Percentiles rank a stretch among this genome's conserved stretches.
These are phyloP conservation scores for Alnus glutinosa DNA, from an alignment of 306 rosid genomes.

Conservation along the genomic window DNA sequence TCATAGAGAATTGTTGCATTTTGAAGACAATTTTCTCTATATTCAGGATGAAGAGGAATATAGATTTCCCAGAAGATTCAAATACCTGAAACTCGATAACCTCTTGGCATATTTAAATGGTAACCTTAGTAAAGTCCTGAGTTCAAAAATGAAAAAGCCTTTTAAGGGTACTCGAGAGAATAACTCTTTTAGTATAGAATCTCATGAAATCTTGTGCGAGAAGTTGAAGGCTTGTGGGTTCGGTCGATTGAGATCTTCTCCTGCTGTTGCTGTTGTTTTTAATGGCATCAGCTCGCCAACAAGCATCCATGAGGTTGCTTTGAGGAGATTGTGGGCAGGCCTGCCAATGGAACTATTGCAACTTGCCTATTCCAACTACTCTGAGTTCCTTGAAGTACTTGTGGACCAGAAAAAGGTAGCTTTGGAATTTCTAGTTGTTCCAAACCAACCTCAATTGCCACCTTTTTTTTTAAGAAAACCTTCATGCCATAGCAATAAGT, in stretches of 20 bases:
- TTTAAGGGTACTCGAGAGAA: too few species aligned
- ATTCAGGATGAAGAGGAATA: slow-evolving; percentile 42
- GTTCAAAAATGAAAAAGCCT: too few species aligned
- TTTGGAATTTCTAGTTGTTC: slow-evolving; percentile 54
- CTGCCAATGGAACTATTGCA: too few species aligned
- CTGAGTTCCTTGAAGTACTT: slow-evolving; percentile 41
- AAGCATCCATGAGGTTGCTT: too few species aligned
- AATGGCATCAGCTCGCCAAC: too few species aligned
- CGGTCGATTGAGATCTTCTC: too few species aligned
- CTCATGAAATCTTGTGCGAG: too few species aligned
- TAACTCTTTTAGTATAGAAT: too few species aligned
- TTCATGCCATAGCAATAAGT: slow-evolving; percentile 42
- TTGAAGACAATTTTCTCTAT: slow-evolving; percentile 39
- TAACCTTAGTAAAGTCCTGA: too few species aligned
- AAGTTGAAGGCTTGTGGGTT: too few species aligned
- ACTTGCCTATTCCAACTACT: slow-evolving; percentile 23
- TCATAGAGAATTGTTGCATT: slow-evolving; percentile 31
- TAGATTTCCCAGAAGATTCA: slow-evolving; percentile 37
- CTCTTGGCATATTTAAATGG: slow-evolving; percentile 42
- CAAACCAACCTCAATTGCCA: slow-evolving; percentile 60
- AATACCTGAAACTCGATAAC: slow-evolving; percentile 47
- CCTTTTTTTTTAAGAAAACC: slow-evolving; percentile 65
- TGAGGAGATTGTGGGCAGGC: too few species aligned
- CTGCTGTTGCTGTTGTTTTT: too few species aligned
- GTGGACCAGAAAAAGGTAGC: slow-evolving; percentile 30